Percentiles rank a stretch among this genome's conserved stretches.
Evolutionary conservation across 2,329 filamentous ascomycete species (phyloP).

Genomic region (Teratosphaeria viscida): DNA sequence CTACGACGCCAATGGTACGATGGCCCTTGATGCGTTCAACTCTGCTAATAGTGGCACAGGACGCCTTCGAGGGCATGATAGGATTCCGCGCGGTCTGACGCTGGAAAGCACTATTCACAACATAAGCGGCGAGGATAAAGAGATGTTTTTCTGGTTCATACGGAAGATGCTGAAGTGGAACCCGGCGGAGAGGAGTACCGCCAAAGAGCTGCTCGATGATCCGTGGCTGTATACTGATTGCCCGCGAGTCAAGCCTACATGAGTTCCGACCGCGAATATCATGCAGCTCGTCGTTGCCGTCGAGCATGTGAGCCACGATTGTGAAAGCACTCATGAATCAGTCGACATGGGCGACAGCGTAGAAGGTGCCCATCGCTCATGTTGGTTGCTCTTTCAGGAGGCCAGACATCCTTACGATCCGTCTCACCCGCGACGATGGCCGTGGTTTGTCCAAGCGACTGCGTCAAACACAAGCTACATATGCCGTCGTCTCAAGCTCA

Average conservation of each 20-base stretch:
- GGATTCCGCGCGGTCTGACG: constrained; percentile 1
- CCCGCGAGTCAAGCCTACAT: not conserved
- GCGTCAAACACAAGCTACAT: too few relatives aligned
- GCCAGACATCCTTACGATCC: too few relatives aligned
- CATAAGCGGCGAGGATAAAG: constrained; percentile 18
- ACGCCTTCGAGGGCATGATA: not conserved
- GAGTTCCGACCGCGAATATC: too few relatives aligned
- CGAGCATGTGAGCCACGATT: too few relatives aligned
- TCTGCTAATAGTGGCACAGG: not conserved
- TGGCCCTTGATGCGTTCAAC: not conserved
- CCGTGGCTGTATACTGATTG: constrained; percentile 19
- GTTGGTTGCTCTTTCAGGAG: too few relatives aligned
- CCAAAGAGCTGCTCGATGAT: constrained; percentile 27
- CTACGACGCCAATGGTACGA: constrained; percentile 4
- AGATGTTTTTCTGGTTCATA: constrained; percentile 26
- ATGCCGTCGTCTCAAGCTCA: too few relatives aligned
- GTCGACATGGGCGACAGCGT: too few relatives aligned
- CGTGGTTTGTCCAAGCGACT: too few relatives aligned
- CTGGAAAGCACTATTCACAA: constrained; percentile 6
- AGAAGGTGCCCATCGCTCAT: too few relatives aligned
- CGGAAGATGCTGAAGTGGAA: constrained; percentile 28
- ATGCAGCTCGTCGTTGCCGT: too few relatives aligned
- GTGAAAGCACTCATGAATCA: too few relatives aligned
- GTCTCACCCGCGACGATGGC: too few relatives aligned
- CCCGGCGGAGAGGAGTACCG: constrained; percentile 27